Evolutionary conservation across 1,284 basidiomycete genomes (phyloP).

Genomic region (Apiotrichum laibachii): DNA sequence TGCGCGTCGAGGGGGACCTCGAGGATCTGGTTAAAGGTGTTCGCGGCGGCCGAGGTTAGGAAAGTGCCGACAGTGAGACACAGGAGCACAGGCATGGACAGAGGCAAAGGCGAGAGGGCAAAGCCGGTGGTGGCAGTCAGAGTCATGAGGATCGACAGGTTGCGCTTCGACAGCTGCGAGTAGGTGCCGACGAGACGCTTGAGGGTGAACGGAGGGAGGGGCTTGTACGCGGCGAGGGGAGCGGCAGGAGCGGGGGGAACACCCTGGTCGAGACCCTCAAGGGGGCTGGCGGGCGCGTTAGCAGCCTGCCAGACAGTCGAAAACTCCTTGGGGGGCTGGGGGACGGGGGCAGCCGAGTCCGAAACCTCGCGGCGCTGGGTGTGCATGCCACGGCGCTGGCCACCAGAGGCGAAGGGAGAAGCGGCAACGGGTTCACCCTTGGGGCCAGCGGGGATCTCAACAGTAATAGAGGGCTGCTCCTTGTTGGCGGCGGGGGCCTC

Average conservation of each 20-base stretch:
- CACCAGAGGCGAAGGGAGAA: conserved; percentile 17
- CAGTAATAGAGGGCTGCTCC: conserved; percentile 7
- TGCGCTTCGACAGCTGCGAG: conserved; percentile 79
- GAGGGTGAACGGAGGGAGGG: conserved; percentile 56
- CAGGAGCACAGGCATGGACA: conserved; percentile 76
- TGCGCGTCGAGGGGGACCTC: conserved; percentile 97
- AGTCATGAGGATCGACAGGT: conserved; percentile 82
- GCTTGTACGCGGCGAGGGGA: conserved; percentile 46
- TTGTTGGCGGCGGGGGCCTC: conserved; percentile 2
- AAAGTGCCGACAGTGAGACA: conserved; percentile 85
- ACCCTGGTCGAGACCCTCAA: conserved; percentile 36
- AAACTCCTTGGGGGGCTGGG: conserved; percentile 27
- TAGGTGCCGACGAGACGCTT: conserved; percentile 66
- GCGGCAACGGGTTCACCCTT: conserved; percentile 4
- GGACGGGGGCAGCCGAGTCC: conserved; percentile 20
- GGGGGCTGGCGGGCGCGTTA: conserved; percentile 23
- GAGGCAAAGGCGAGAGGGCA: conserved; percentile 82
- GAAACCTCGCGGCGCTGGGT: conserved; percentile 12
- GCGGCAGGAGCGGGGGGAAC: conserved; percentile 36
- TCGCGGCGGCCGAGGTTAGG: conserved; percentile 88
- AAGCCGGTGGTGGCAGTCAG: conserved; percentile 91
- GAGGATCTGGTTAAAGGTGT: conserved; percentile 90
- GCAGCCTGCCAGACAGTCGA: conserved; percentile 42
- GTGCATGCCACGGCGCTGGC: conserved; percentile 25
- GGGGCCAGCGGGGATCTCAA: background rate